Percentiles rank a stretch among this genome's conserved stretches.
Evolutionary conservation across 768 basidiomycete species (phyloP).

Genomic region (Dentipellis fragilis): DNA sequence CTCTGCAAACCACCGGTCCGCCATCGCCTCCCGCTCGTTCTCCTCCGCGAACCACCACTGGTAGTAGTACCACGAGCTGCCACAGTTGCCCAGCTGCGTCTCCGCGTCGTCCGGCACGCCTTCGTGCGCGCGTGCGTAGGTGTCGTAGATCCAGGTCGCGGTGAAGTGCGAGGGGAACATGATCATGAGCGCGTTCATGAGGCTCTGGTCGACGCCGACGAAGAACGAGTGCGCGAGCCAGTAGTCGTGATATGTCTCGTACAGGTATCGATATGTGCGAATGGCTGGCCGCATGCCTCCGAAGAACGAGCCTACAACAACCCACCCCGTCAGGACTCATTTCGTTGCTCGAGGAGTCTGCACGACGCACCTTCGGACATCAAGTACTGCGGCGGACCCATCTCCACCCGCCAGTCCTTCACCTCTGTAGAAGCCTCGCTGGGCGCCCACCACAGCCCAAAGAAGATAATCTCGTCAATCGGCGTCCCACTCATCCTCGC

Average conservation of each 20-base stretch:
- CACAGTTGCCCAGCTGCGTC: conserved; percentile 29
- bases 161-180: conserved; percentile 37
- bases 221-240: conserved; percentile 36
- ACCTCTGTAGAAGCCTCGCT: conserved; percentile 1
- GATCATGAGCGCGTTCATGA: conserved; percentile 37
- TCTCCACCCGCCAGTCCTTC: conserved; percentile 31
- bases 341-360: neutral
- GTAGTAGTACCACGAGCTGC: conserved; percentile 37
- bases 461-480: conserved; percentile 34
- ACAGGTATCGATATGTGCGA: conserved; percentile 34
- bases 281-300: conserved; percentile 37
- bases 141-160: conserved; percentile 28
- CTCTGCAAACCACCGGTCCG: conserved; percentile 7
- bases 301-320: conserved; percentile 40
- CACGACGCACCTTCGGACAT: conserved; percentile 35
- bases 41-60: conserved; percentile 35
- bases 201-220: conserved; percentile 47
- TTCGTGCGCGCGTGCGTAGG: neutral
- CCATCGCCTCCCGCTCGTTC: conserved; percentile 15
- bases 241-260: conserved; percentile 40
- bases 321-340: neutral
- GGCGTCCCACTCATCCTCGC: conserved; percentile 18
- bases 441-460: conserved; percentile 32
- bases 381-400: conserved; percentile 38
- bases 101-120: conserved; percentile 14